These are phyloP conservation scores for Verticillium dahliae DNA, from an alignment of 2,329 filamentous ascomycete genomes.

Conservation along the genomic window DNA sequence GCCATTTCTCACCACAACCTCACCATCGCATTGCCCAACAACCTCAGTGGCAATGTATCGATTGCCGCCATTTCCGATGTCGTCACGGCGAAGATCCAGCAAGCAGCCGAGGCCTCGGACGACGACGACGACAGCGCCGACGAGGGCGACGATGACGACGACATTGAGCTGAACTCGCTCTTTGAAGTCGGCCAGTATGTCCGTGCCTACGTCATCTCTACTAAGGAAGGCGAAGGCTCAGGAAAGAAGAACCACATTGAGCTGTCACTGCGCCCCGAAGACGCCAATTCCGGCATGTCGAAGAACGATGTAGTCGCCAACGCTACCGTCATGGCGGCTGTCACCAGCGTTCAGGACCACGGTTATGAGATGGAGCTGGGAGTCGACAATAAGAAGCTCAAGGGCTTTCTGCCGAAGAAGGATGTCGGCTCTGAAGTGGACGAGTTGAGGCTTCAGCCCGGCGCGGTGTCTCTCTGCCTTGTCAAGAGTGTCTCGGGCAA, in stretches of 20 bases:
- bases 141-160: conserved; percentile 38
- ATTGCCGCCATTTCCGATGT: conserved; percentile 85
- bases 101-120: conserved; percentile 49
- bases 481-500: conserved; percentile 73
- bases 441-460: conserved; percentile 67
- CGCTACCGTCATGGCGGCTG: conserved; percentile 76
- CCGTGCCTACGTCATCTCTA: conserved; percentile 75
- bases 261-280: conserved; percentile 72
- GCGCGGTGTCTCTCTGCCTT: conserved; percentile 77
- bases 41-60: conserved; percentile 81
- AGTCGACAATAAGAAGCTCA: conserved; percentile 58
- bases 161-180: conserved; percentile 66
- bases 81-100: conserved; percentile 71
- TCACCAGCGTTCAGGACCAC: conserved; percentile 91
- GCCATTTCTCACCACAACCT: conserved; percentile 76
- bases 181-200: conserved; percentile 85
- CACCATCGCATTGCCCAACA: conserved; percentile 82
- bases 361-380: conserved; percentile 91
- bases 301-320: conserved; percentile 69
- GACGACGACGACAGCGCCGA: conserved; percentile 47
- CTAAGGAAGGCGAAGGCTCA: conserved; percentile 54
- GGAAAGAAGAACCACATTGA: conserved; percentile 71
- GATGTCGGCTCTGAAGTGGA: conserved; percentile 65
- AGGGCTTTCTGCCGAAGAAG: conserved; percentile 79
- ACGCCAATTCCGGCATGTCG: conserved; percentile 70